Base-by-base conservation (phyloP, 2,329 filamentous ascomycete genomes). In the Neopestalotiopsis sp. region DNA sequence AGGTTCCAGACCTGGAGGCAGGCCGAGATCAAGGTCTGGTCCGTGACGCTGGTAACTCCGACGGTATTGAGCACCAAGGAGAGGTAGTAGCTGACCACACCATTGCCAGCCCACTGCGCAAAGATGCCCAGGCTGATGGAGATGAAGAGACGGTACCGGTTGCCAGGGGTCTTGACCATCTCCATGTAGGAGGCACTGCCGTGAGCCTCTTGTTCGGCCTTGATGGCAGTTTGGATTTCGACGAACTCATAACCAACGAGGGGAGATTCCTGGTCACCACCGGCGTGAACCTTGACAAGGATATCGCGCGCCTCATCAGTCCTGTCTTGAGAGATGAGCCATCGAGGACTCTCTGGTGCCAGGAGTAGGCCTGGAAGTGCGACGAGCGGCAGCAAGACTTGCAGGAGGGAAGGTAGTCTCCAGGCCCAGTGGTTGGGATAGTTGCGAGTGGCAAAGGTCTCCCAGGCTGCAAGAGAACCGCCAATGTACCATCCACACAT, bases 401-500 rank as follows among this genome's bases (percentile, higher is more conserved):
- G 67, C 9, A 68, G 40, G 24, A 62, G 13, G 24, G 63, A 65
- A 2, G 67, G 67, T 3, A 68, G 56, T 14, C 67, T 24, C 67
- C 67, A 68, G 24, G 45, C 67, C 62, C 61, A 68, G 12, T 32
- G 12, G 52, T 7, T 66, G 24, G 45, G 42, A 52, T 60, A 52
- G 34, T 60, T 56, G 7, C 56, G 32, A 1, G 66, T 68, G 20
- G 42, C 66, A 42, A 78, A 78, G 0, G 74, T 75, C 4, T 75
- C 71, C 75, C 75, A 79, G 2, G 74, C 76, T 9, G 75, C 73
- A 10, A 78, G 68, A 1, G 71, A 69, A 3, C 70, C 72, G 13
- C 77, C 77, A 12, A 76, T 67, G 62, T 81, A 81, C 73, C 75
- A 81, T 28, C 59, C 59, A 1, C 56, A 61, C 77, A 76, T 30